Percentiles rank a stretch among this genome's conserved stretches.
These are phyloP conservation scores for Elaeis guineensis DNA, from an alignment of 176 grass and related monocot species.

Conservation along the genomic window DNA sequence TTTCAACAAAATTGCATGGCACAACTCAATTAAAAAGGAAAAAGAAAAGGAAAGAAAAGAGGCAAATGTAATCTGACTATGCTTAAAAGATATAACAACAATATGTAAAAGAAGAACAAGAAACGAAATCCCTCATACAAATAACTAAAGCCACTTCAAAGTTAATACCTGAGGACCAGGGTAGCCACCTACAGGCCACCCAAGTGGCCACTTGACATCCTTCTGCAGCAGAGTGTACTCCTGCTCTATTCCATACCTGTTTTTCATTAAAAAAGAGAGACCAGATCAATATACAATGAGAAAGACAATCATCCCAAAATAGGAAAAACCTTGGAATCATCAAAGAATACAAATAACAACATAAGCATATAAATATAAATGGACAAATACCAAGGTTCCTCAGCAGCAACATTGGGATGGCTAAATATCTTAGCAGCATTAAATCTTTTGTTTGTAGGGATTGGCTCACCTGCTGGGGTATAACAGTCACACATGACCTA, in stretches of 20 bases:
- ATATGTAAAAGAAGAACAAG: too few relatives aligned
- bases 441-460: conserved; percentile 84
- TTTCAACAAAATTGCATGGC: too few relatives aligned
- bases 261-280: not conserved
- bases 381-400: conserved; percentile 65
- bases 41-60: too few relatives aligned
- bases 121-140: too few relatives aligned
- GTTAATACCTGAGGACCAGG: conserved; percentile 76
- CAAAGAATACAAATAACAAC: too few relatives aligned
- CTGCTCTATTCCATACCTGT: conserved; percentile 97
- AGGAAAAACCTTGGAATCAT: not conserved
- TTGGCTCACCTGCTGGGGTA: conserved; percentile 87
- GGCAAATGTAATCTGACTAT: too few relatives aligned
- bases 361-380: not conserved
- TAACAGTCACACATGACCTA: conserved; percentile 99
- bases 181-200: conserved; percentile 97
- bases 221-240: conserved; percentile 98
- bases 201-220: conserved; percentile 87
- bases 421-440: conserved; percentile 80
- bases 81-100: too few relatives aligned
- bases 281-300: too few relatives aligned
- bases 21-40: too few relatives aligned
- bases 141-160: too few relatives aligned
- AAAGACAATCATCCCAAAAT: not conserved
- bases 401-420: conserved; percentile 57